Conservation (phyloP, 83 land plant genomes). For the Larix sibirica region DNA sequence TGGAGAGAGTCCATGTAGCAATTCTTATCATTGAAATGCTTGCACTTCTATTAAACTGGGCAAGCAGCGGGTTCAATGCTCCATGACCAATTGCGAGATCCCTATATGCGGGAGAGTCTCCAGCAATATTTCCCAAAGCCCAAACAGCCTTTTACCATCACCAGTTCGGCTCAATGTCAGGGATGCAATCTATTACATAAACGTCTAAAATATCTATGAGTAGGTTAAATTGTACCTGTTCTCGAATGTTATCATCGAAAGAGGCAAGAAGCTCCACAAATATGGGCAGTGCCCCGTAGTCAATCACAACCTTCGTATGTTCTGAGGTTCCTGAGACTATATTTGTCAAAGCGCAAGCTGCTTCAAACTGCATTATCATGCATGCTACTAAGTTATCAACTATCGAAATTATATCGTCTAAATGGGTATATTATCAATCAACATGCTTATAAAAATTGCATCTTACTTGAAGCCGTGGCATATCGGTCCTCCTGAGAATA, state of each 20-base stretch:
- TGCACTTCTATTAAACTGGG: conserved; percentile 25
- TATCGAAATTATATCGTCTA: no score
- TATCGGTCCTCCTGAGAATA: conserved; percentile 59
- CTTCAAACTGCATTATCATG: conserved; percentile 49
- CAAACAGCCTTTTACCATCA: conserved; percentile 9
- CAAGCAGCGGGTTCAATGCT: conserved; percentile 28
- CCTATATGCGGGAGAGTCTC: conserved; percentile 31
- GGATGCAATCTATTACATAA: no score
- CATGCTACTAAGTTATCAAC: no score
- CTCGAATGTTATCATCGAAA: conserved; percentile 57
- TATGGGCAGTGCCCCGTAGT: conserved; percentile 62
- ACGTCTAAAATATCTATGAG: no score
- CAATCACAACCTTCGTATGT: conserved; percentile 60
- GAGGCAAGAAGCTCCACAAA: conserved; percentile 66
- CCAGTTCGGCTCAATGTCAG: background rate
- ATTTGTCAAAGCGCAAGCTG: conserved; percentile 76
- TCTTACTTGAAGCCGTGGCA: conserved; percentile 68
- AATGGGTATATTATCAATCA: no score
- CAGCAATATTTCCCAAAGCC: conserved; percentile 46
- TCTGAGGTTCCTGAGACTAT: conserved; percentile 74
- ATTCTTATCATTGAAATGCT: conserved; percentile 39
- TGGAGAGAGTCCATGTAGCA: conserved; percentile 34
- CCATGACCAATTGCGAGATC: conserved; percentile 32
- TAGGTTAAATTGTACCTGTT: conserved; percentile 41
- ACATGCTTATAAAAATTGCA: background rate